Evolutionary conservation across 257 asterid genomes (phyloP).

Genomic region (Solanum okadae): DNA sequence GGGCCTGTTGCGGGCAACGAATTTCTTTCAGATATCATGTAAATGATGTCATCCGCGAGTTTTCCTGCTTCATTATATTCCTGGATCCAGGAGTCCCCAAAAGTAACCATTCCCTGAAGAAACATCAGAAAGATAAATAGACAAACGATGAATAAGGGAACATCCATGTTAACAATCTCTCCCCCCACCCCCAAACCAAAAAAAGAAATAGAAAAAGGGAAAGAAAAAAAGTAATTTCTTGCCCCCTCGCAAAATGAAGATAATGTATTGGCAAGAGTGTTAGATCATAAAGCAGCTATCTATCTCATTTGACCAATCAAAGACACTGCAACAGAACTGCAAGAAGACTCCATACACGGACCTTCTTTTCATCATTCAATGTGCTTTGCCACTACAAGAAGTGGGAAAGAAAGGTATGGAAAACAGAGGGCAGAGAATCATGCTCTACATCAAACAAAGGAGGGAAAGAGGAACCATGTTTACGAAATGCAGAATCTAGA

Average conservation of each 20-base stretch:
- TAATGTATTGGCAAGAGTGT: neutral
- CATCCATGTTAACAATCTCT: neutral
- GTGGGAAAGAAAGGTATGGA: neutral
- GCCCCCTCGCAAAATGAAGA: neutral
- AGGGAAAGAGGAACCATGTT: neutral
- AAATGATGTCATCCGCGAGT: slow-evolving; percentile 72
- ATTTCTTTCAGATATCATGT: slow-evolving; percentile 78
- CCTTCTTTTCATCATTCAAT: neutral
- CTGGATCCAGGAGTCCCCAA: slow-evolving; percentile 79
- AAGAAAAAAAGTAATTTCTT: neutral
- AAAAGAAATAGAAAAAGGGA: neutral
- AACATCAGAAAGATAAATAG: neutral
- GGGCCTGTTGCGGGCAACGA: slow-evolving; percentile 58
- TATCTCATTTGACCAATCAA: neutral
- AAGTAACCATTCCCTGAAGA: slow-evolving; percentile 49
- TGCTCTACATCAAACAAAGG: neutral
- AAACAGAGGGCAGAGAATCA: neutral
- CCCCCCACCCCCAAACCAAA: neutral
- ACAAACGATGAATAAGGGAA: neutral
- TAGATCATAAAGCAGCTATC: neutral
- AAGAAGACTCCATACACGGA: neutral
- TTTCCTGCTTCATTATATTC: slow-evolving; percentile 83
- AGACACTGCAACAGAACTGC: neutral
- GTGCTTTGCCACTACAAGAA: neutral
- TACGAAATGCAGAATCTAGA: neutral